Base-by-base conservation (phyloP, 441 rosid species). In the Manihot esculenta region DNA sequence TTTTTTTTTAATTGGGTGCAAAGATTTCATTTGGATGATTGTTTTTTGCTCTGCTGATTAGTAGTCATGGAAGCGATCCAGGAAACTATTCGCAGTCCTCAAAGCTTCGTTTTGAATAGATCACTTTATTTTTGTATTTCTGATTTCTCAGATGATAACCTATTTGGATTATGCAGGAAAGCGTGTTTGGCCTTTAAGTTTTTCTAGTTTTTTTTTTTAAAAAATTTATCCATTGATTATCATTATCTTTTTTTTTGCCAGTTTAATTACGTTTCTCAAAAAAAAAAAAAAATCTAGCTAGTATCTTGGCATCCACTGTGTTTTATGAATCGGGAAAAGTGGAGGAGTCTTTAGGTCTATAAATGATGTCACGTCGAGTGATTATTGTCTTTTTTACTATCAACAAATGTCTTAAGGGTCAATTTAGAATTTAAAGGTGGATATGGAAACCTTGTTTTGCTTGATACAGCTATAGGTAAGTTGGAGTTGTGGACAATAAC, bases 31-130 rank as follows among this genome's bases (percentile, higher is more conserved):
- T 11, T 20, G 42, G 13, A n/a, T 18, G 5, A 26, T 38, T 30
- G 41, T 15, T 24, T 4, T 56, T 15, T 56, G 45, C 54, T n/a
- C 13, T 41, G 62, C 62, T 68, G 71, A 68, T 55, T 63, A 63
- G 1, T 21, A 60, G 44, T 33, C 20, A 14, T 30, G 2, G 41
- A 15, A 14, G 14, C 11, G 20, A 15, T 58, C 18, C 11, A 26
- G 20, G n/a, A 9, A 17, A 50, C 3, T 50, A 17, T 50, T 50
- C 17, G n/a, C n/a, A n/a, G n/a, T n/a, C n/a, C n/a, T n/a, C n/a
- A n/a, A n/a, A n/a, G n/a, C n/a, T n/a, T n/a, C n/a, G n/a, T n/a
- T n/a, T n/a, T n/a, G n/a, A n/a, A n/a, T n/a, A n/a, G n/a, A n/a
- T n/a, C n/a, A n/a, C n/a, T n/a, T 23, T 23, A 14, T 12, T 56